Evolutionary conservation across 2,329 filamentous ascomycete species (phyloP).

Genomic region (Graphilbum ipis-grandicollis): DNA sequence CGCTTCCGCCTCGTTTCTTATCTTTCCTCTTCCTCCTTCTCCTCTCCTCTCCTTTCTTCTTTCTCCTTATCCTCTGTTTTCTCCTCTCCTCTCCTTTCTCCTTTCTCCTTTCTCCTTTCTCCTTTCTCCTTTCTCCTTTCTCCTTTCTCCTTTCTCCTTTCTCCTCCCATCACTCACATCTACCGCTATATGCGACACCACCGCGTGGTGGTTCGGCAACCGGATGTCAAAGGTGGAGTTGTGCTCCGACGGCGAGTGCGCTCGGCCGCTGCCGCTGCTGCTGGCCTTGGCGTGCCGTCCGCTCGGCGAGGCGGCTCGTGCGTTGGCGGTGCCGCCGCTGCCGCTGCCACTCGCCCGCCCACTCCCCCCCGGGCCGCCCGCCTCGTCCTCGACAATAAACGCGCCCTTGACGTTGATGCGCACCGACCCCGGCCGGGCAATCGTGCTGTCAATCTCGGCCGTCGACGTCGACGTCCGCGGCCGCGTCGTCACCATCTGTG

Average conservation of each 20-base stretch:
- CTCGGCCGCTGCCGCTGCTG: slow-evolving; percentile 15
- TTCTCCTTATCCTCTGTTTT: too few species aligned
- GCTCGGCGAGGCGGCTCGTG: slow-evolving; percentile 1
- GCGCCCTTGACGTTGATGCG: slow-evolving; percentile 94
- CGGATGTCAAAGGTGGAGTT: slow-evolving; percentile 81
- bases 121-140: too few species aligned
- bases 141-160: too few species aligned
- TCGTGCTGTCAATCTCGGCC: slow-evolving; percentile 41
- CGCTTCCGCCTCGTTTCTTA: too few species aligned
- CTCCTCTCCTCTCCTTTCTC: too few species aligned
- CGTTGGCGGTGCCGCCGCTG: too few species aligned
- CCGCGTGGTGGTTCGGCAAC: slow-evolving; percentile 85
- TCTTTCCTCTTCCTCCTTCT: not conserved
- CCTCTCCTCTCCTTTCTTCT: too few species aligned
- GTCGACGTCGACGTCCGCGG: slow-evolving; percentile 26
- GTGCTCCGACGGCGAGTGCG: slow-evolving; percentile 20
- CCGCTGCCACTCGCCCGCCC: too few species aligned
- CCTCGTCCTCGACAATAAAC: slow-evolving; percentile 82
- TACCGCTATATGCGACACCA: slow-evolving; percentile 92
- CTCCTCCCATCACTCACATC: slow-evolving; percentile 66
- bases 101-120: too few species aligned
- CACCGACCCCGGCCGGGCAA: slow-evolving; percentile 51
- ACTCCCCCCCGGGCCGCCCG: slow-evolving; percentile 20
- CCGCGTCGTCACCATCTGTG: not conserved
- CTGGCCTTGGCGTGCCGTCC: not conserved